These are phyloP conservation scores for Zelonia costaricensis DNA, from an alignment of 208 protist genomes.

Conservation along the genomic window DNA sequence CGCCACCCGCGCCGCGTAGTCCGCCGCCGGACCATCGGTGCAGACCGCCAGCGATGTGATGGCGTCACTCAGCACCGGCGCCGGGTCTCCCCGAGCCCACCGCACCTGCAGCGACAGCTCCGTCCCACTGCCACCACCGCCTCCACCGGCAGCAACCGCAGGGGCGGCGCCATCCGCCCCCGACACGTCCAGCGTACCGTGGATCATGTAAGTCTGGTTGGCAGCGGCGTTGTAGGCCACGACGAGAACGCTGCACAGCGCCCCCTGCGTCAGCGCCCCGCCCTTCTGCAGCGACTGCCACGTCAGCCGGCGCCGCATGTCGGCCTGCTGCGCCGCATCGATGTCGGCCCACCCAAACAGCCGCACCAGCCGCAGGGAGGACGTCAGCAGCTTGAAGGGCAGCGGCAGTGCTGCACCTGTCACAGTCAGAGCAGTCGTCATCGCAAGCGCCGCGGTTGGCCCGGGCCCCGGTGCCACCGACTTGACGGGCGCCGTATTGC, in stretches of 20 bases:
- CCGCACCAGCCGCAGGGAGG: slow-evolving; percentile 79
- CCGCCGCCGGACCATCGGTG: background rate
- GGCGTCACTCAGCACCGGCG: slow-evolving; percentile 49
- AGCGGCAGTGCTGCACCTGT: slow-evolving; percentile 45
- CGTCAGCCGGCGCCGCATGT: slow-evolving; percentile 25
- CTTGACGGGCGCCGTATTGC: background rate
- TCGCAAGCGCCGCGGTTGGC: background rate
- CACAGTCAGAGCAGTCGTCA: slow-evolving; percentile 27
- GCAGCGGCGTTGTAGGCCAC: slow-evolving; percentile 53
- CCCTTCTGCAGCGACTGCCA: slow-evolving; percentile 26
- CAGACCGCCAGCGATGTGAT: slow-evolving; percentile 46
- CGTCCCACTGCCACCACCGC: background rate
- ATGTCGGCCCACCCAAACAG: slow-evolving; percentile 72
- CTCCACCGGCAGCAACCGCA: background rate
- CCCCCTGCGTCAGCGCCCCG: slow-evolving; percentile 12
- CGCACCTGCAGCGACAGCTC: slow-evolving; percentile 20
- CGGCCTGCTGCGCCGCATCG: slow-evolving; percentile 16
- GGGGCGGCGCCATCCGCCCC: background rate
- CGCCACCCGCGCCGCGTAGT: background rate
- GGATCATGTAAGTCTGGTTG: slow-evolving; percentile 50
- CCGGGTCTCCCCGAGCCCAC: slow-evolving; percentile 23
- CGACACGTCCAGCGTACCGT: slow-evolving; percentile 27
- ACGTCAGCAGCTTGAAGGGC: slow-evolving; percentile 66
- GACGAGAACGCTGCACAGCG: slow-evolving; percentile 45
- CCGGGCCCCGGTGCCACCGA: background rate